Percentiles rank a stretch among this genome's conserved stretches.
These are phyloP conservation scores for Trichaptum fuscoviolaceum DNA, from an alignment of 768 basidiomycete genomes.

Conservation along the genomic window DNA sequence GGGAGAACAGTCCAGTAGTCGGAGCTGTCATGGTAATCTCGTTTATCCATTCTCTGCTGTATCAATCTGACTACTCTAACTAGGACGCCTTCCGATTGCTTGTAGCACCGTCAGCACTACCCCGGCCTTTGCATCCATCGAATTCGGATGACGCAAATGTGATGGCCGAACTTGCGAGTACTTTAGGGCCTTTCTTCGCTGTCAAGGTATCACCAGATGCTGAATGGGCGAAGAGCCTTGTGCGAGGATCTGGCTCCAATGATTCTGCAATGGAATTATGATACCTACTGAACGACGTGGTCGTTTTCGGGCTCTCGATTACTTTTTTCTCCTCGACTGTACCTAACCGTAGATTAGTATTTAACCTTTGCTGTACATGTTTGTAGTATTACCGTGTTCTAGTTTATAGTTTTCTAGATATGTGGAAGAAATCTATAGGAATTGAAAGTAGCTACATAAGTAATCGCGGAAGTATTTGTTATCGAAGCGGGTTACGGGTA, in stretches of 20 bases:
- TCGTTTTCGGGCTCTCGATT: background rate
- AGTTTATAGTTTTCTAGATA: too few species aligned
- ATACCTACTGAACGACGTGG: background rate
- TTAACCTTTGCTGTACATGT: background rate
- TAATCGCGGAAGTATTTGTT: too few species aligned
- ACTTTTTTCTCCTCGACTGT: background rate
- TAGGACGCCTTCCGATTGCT: conserved; percentile 62
- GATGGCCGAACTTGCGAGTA: conserved; percentile 41
- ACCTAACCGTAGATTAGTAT: background rate
- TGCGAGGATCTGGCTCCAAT: conserved; percentile 20
- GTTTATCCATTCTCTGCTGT: conserved; percentile 3
- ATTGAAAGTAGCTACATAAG: too few species aligned
- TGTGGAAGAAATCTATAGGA: too few species aligned
- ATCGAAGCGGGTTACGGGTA: too few species aligned
- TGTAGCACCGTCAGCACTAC: conserved; percentile 51
- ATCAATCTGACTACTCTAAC: background rate
- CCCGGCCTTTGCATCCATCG: conserved; percentile 48
- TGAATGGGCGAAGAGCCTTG: conserved; percentile 58
- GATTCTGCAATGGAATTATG: background rate
- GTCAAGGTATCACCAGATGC: conserved; percentile 50
- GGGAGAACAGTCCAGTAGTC: conserved; percentile 42
- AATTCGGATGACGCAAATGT: conserved; percentile 44
- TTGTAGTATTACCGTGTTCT: background rate
- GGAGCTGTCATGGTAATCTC: conserved; percentile 53
- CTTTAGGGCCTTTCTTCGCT: conserved; percentile 61